Base-by-base conservation (phyloP, 371 early-diverging fungal genomes). In the Mucor saturninus region DNA sequence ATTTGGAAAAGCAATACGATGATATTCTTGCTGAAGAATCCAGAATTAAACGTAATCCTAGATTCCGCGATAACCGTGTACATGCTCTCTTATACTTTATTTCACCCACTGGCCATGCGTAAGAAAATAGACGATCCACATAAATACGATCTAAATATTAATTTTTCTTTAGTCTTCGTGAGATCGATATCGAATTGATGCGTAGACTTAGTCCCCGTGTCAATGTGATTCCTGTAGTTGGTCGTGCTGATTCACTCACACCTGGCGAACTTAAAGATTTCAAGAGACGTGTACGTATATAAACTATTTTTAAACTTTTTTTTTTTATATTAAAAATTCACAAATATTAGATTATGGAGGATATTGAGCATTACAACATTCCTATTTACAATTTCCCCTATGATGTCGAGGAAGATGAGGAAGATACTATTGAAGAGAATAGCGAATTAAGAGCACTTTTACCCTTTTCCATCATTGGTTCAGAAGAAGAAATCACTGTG, bases 81-180 rank as follows among this genome's bases (percentile, higher is more conserved):
- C 99, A 99, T 76, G 95, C 94, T 4, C 89, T 97, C 21, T 80
- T 99, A 37, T 99, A 99, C 81, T 99, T 98, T 73, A 96, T 99
- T 65, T 84, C 93, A 3, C 98, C 99, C 28, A 96, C 98, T 26
- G 99, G 98, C 26, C 98, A 98, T 84, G 90, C 86, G 86, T 86
- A 82, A 73, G 46, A 13, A 6, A 13, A 54, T 35, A 54, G 29
- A 14, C 49, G n/a, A 56, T 31, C 3, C 13, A 48, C 15, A 21
- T 54, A 31, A 49, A n/a, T 15, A 6, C 11, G 42, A 42, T 42
- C 42, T 42, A 42, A 42, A 21, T 21, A 21, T 21, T 21, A 21
- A 21, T 45, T 32, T 58, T 50, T 29, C 31, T 26, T 6, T 71
- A 91, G 95, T 29, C 83, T 98, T 59, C 89, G 98, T 54, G 97